Conservation (phyloP, 2,329 filamentous ascomycete genomes). For the Epichloe gansuensis region DNA sequence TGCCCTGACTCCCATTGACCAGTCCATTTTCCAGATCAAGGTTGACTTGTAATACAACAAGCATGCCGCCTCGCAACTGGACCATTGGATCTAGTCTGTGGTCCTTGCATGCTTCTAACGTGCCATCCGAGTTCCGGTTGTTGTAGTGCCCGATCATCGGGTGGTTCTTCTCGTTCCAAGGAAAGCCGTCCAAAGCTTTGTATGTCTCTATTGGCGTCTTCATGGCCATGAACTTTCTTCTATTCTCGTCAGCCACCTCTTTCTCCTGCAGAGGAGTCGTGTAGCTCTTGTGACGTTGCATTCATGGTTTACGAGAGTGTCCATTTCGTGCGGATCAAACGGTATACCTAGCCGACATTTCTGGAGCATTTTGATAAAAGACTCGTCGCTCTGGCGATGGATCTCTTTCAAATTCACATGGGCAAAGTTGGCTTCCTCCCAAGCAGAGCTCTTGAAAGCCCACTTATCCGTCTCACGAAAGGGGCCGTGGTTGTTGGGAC, state of each 20-base stretch:
- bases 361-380: slow-evolving; percentile 42
- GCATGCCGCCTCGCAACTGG: slow-evolving; percentile 8
- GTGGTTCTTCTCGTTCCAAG: background rate
- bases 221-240: background rate
- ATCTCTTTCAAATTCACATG: slow-evolving; percentile 41
- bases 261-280: slow-evolving; percentile 7
- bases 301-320: slow-evolving; percentile 31
- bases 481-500: background rate
- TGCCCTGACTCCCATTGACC: slow-evolving; percentile 16
- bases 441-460: slow-evolving; percentile 44
- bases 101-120: slow-evolving; percentile 2
- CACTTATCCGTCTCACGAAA: slow-evolving; percentile 38
- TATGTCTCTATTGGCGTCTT: background rate
- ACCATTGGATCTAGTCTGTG: slow-evolving; percentile 8
- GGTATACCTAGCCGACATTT: slow-evolving; percentile 36
- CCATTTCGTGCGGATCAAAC: slow-evolving; percentile 23
- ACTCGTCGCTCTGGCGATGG: slow-evolving; percentile 41
- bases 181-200: background rate
- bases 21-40: slow-evolving; percentile 7
- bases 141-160: background rate
- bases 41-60: slow-evolving; percentile 15
- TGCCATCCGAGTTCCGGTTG: slow-evolving; percentile 2
- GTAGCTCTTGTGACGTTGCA: slow-evolving; percentile 20
- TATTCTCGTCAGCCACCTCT: slow-evolving; percentile 5
- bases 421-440: slow-evolving; percentile 39